phyloP scores from a whole-genome alignment of 441 rosid species.

The Aquilaria agallochum region DNA sequence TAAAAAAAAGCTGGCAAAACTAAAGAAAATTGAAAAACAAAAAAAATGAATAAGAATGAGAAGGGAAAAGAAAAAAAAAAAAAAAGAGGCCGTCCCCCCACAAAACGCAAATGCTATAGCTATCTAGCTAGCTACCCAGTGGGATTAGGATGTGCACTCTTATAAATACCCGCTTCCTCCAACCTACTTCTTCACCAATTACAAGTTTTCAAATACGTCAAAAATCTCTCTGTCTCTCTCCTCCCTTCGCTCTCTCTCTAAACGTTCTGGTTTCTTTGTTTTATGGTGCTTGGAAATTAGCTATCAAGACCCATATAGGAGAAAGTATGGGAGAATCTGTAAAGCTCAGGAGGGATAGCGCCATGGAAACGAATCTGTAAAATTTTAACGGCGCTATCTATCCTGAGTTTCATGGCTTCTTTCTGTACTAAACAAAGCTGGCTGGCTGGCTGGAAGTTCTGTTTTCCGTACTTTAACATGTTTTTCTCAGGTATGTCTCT shows the following conservation, averaged over 20 bases:
- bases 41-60: too few relatives aligned
- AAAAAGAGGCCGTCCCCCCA: too few relatives aligned
- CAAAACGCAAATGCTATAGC: too few relatives aligned
- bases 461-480: too few relatives aligned
- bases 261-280: background rate
- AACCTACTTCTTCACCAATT: background rate
- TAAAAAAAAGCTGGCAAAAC: too few relatives aligned
- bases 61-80: too few relatives aligned
- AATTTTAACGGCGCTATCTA: slow-evolving; percentile 47
- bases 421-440: slow-evolving; percentile 7
- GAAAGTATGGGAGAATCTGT: slow-evolving; percentile 37
- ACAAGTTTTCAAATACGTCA: slow-evolving; percentile 9
- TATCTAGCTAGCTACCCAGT: too few relatives aligned
- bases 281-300: background rate
- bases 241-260: background rate
- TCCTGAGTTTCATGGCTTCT: slow-evolving; percentile 60
- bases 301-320: background rate
- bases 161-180: slow-evolving; percentile 31
- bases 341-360: slow-evolving; percentile 90
- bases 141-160: background rate
- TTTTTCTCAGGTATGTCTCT: too few relatives aligned
- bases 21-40: too few relatives aligned
- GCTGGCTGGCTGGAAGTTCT: too few relatives aligned
- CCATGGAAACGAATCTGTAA: slow-evolving; percentile 11
- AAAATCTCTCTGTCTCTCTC: background rate